Evolutionary conservation across 805 yeast genomes (phyloP), one percentile per base, ranked within the genome.

Genomic region (Limtongia smithiae): DNA sequence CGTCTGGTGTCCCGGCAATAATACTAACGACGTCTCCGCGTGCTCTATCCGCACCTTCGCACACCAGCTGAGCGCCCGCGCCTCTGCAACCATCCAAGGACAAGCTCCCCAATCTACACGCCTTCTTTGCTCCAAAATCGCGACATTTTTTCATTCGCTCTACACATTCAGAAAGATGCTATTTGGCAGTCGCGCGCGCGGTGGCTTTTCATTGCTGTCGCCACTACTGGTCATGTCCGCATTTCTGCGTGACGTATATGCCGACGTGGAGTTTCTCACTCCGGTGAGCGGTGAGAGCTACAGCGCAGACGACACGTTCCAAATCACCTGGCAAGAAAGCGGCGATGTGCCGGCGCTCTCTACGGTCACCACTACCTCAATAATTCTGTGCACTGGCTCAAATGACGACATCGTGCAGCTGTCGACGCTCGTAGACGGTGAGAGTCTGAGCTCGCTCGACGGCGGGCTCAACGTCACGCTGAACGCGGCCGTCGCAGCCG

Each of bases 351-450:
- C 86, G 0, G 54, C 71, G 0, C 60, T 83, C 38, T 48, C 60
- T 1, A 70, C 75, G 7, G 75, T 79, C 21, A 54, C 66, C 3
- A 57, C 68, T 1, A 79, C 75, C 54, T 70, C 81, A 0, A 69
- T 89, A 46, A 65, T 68, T 4, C 69, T 91, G 44, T 82, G 91
- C 66, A 77, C 90, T 1, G 96, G 95, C 28, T 66, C 81, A 21
- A 77, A 80, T 60, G 76, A 83, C 59, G 35, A 17, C 0, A 14
- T 44, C n/a, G 57, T 68, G 31, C 70, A 77, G 50, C 59, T 76
- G 31, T 54, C 52, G 6, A 61, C 68, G 0, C 21, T 76, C 3
- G 70, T 59, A 1, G 49, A 62, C 0, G 44, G 59, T 0, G 57
- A 71, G 1, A 28, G 71, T 2, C 60, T 71, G 1, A 30, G 62